A percentile compares a stretch with the other conserved stretches of the same genome.
Conservation (phyloP, 305 asterid genomes). For the Fraxinus xanthoxyloides region DNA sequence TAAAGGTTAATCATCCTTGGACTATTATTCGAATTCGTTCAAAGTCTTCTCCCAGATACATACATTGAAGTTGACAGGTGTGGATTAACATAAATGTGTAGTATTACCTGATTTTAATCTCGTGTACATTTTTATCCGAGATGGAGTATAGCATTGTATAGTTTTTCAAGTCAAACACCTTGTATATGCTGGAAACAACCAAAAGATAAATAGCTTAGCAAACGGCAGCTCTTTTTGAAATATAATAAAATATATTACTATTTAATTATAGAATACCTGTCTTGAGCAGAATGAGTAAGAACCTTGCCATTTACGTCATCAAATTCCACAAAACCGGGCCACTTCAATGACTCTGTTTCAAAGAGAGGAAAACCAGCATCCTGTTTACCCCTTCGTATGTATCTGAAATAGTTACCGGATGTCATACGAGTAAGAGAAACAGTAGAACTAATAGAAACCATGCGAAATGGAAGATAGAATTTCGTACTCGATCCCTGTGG, state of each 20-base stretch:
- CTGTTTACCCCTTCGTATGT: conserved; percentile 86
- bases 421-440: not conserved
- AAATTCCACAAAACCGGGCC: conserved; percentile 99
- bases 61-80: not conserved
- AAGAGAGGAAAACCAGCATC: conserved; percentile 95
- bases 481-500: conserved; percentile 90
- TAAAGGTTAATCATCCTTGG: not conserved
- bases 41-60: not conserved
- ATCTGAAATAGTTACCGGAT: conserved; percentile 14
- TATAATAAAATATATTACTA: not conserved
- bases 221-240: not conserved
- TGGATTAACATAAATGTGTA: not conserved
- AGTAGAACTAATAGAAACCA: not conserved
- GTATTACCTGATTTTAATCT: conserved; percentile 86
- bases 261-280: conserved; percentile 42
- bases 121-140: conserved; percentile 89
- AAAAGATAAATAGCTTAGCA: conserved; percentile 15
- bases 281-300: conserved; percentile 91
- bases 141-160: conserved; percentile 91
- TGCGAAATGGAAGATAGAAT: conserved; percentile 3
- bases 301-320: conserved; percentile 98
- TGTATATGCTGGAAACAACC: conserved; percentile 64
- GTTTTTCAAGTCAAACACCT: conserved; percentile 98
- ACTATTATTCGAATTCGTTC: not conserved
- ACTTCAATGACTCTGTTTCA: conserved; percentile 92